These are phyloP conservation scores for Rhizophlyctis rosea DNA, from an alignment of 192 early-diverging fungal species.

Conservation along the genomic window DNA sequence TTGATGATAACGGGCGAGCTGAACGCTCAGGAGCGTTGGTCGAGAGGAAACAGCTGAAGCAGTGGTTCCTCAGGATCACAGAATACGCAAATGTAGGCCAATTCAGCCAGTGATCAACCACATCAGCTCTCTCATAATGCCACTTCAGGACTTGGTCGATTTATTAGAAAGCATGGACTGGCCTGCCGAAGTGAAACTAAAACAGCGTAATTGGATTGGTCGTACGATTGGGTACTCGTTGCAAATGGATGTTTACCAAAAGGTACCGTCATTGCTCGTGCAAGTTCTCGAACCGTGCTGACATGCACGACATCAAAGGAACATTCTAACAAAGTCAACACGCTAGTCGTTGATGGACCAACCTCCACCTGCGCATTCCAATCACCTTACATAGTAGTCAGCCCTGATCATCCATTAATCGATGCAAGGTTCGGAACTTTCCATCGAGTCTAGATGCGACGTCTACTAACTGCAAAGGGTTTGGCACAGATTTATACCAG, in stretches of 20 bases:
- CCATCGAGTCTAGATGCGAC: too few relatives aligned
- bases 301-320: not conserved
- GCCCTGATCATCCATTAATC: constrained; percentile 30
- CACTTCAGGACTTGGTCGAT: constrained; percentile 63
- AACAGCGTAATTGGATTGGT: constrained; percentile 93
- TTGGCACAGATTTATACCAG: too few relatives aligned
- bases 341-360: too few relatives aligned
- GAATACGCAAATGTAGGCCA: constrained; percentile 69
- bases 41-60: constrained; percentile 75
- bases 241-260: not conserved
- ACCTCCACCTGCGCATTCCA: too few relatives aligned
- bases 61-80: constrained; percentile 94
- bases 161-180: constrained; percentile 56
- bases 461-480: too few relatives aligned
- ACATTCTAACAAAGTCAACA: too few relatives aligned
- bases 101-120: not conserved
- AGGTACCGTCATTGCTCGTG: constrained; percentile 9
- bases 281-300: not conserved
- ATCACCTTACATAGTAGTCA: constrained; percentile 32
- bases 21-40: constrained; percentile 92
- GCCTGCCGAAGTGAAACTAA: constrained; percentile 84
- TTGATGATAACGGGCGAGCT: constrained; percentile 79
- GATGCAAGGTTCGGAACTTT: too few relatives aligned
- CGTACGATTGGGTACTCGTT: constrained; percentile 63
- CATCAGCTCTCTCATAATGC: too few relatives aligned